A percentile compares a stretch with the other conserved stretches of the same genome.
These are phyloP conservation scores for Globomyces pollinis-pini DNA, from an alignment of 192 early-diverging fungal genomes.

Conservation along the genomic window DNA sequence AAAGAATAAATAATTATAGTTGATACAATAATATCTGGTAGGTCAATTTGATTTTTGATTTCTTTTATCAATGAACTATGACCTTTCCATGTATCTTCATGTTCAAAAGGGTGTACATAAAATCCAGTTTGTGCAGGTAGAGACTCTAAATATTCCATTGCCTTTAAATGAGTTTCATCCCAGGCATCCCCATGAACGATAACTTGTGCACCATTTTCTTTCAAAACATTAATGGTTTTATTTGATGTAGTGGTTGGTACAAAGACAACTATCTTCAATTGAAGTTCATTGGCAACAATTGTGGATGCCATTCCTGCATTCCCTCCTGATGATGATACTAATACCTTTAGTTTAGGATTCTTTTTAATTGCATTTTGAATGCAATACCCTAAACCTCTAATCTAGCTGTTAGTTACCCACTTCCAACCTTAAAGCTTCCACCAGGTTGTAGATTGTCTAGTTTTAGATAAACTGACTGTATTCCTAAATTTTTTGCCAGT, in stretches of 20 bases:
- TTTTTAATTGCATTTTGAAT: background rate
- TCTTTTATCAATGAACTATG: slow-evolving; percentile 24
- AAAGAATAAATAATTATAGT: too few relatives aligned
- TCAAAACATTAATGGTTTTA: slow-evolving; percentile 4
- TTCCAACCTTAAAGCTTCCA: slow-evolving; percentile 29
- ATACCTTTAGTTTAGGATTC: background rate
- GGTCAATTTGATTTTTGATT: slow-evolving; percentile 11
- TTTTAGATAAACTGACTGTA: too few relatives aligned
- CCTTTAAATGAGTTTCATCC: slow-evolving; percentile 28
- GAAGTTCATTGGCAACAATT: background rate
- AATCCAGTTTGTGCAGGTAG: slow-evolving; percentile 6
- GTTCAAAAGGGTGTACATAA: slow-evolving; percentile 35
- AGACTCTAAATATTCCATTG: slow-evolving; percentile 4
- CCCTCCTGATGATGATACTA: slow-evolving; percentile 31
- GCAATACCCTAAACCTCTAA: slow-evolving; percentile 16
- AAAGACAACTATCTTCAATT: slow-evolving; percentile 12
- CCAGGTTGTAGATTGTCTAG: slow-evolving; percentile 27
- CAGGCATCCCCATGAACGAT: slow-evolving; percentile 22
- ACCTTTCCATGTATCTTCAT: slow-evolving; percentile 20
- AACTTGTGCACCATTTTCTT: slow-evolving; percentile 18
- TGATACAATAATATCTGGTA: slow-evolving; percentile 28
- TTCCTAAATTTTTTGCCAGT: too few relatives aligned
- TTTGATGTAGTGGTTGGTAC: slow-evolving; percentile 19
- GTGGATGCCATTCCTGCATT: slow-evolving; percentile 35
- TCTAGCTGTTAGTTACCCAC: too few relatives aligned